Conservation (phyloP, 2,329 filamentous ascomycete genomes). For the Penicillium brasilianum region DNA sequence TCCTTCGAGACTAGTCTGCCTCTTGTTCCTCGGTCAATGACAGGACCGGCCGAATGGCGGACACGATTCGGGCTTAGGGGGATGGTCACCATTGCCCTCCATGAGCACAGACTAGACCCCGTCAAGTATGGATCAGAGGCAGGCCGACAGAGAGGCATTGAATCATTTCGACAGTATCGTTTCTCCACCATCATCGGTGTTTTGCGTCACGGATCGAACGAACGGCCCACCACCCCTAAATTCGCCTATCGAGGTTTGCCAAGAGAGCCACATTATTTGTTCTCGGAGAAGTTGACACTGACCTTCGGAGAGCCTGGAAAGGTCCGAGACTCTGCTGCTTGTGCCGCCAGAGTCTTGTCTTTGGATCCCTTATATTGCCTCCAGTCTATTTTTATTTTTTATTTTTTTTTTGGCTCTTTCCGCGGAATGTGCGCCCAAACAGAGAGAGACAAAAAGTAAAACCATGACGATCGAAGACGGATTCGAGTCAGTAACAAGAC, state of each 20-base stretch:
- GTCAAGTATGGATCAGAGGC: slow-evolving; percentile 22
- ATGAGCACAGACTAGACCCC: slow-evolving; percentile 15
- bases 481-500: not conserved
- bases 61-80: not conserved
- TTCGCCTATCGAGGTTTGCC: not conserved
- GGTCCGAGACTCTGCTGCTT: not conserved
- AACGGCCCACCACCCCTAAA: slow-evolving; percentile 9
- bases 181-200: slow-evolving; percentile 11
- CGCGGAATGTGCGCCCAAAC: not conserved
- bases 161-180: not conserved
- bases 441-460: not conserved
- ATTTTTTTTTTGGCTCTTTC: not conserved
- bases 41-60: slow-evolving; percentile 19
- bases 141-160: not conserved
- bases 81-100: not conserved
- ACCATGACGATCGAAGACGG: not conserved
- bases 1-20: slow-evolving; percentile 18
- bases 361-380: not conserved
- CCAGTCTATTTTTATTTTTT: too few species aligned
- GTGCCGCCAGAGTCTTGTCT: not conserved
- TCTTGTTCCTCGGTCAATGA: slow-evolving; percentile 29
- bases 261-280: not conserved
- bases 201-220: slow-evolving; percentile 22
- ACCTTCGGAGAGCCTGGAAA: not conserved
- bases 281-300: not conserved